Percentiles rank a stretch among this genome's conserved stretches.
These are phyloP conservation scores for Salix brachista DNA, from an alignment of 345 rosid species.

Conservation along the genomic window DNA sequence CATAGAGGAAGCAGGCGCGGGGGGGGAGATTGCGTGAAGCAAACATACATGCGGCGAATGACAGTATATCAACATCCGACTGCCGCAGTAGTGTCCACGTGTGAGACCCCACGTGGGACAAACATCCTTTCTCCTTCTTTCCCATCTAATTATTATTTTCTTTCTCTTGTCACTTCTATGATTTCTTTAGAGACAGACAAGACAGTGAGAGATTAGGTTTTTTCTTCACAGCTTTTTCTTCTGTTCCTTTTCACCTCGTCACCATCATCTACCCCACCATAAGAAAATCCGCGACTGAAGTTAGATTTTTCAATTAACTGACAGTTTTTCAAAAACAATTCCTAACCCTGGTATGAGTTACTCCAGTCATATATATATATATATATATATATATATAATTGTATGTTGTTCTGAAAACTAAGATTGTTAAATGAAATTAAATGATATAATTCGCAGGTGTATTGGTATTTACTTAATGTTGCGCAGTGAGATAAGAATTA, in stretches of 20 bases:
- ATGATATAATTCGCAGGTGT: too few relatives aligned
- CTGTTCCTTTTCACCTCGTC: not conserved
- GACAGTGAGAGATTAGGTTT: not conserved
- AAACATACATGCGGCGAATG: slow-evolving; percentile 41
- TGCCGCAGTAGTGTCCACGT: slow-evolving; percentile 33
- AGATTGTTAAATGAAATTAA: too few relatives aligned
- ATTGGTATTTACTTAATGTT: too few relatives aligned
- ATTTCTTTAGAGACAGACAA: not conserved
- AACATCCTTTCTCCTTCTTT: slow-evolving; percentile 23
- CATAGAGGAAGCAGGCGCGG: not conserved
- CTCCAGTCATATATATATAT: too few relatives aligned
- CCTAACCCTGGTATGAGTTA: too few relatives aligned
- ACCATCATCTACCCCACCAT: too few relatives aligned
- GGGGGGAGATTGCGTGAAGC: slow-evolving; percentile 45
- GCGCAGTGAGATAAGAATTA: too few relatives aligned
- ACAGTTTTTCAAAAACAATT: too few relatives aligned
- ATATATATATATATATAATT: too few relatives aligned
- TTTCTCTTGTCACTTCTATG: slow-evolving; percentile 26
- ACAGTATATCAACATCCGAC: slow-evolving; percentile 30
- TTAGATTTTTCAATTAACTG: not conserved
- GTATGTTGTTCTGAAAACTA: too few relatives aligned
- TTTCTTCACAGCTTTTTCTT: not conserved
- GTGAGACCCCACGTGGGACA: slow-evolving; percentile 29
- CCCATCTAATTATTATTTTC: not conserved
- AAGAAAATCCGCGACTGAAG: not conserved